phyloP scores from a whole-genome alignment of 352 stramenopile species.

The Aphanomyces astaci region DNA sequence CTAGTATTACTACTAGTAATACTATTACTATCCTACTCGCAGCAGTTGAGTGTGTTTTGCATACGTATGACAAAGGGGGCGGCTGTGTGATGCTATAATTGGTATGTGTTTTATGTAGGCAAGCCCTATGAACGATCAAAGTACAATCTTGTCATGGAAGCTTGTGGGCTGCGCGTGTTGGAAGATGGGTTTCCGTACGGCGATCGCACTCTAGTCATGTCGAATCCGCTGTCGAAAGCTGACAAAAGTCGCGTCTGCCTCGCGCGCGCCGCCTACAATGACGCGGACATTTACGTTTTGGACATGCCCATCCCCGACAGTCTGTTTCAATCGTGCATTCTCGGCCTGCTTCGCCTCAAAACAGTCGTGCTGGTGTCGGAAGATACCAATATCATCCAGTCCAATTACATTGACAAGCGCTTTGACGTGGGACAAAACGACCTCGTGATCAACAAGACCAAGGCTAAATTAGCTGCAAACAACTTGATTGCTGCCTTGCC shows the following conservation, averaged over 20 bases:
- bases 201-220: constrained; percentile 40
- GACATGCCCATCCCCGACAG: constrained; percentile 35
- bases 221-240: constrained; percentile 27
- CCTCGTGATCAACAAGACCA: neutral
- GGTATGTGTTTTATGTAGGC: constrained; percentile 19
- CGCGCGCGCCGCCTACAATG: constrained; percentile 43
- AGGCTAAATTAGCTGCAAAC: constrained; percentile 12
- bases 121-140: constrained; percentile 43
- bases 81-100: neutral
- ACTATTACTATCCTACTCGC: too few species aligned
- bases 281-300: constrained; percentile 25
- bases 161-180: constrained; percentile 20
- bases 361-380: constrained; percentile 76
- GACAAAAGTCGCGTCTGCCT: constrained; percentile 49
- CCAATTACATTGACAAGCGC: constrained; percentile 1
- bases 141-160: constrained; percentile 34
- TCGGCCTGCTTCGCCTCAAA: constrained; percentile 34
- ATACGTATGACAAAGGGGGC: too few species aligned
- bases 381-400: neutral
- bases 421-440: neutral
- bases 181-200: constrained; percentile 41
- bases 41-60: too few species aligned
- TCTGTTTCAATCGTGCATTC: constrained; percentile 81
- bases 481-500: constrained; percentile 15
- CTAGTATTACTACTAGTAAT: too few species aligned